Percentiles rank a stretch among this genome's conserved stretches.
phyloP scores from a whole-genome alignment of 768 basidiomycete species.

The Boletus subcaerulescens region DNA sequence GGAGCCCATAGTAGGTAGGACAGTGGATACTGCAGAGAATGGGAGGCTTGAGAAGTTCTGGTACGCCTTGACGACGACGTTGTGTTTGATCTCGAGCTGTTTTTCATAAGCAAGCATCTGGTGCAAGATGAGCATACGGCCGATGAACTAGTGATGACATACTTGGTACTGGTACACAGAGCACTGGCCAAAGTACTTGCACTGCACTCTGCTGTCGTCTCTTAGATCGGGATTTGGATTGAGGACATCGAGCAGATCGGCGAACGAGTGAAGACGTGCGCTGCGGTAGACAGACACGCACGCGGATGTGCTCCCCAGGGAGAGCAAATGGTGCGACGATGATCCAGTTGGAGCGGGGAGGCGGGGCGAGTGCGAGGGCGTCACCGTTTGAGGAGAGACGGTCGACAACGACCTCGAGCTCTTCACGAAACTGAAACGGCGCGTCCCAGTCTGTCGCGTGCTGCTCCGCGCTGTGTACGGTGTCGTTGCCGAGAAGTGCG shows the following conservation, averaged over 20 bases:
- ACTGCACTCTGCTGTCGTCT: slow-evolving; percentile 63
- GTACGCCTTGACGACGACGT: slow-evolving; percentile 83
- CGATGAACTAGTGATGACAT: slow-evolving; percentile 4
- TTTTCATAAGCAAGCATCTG: slow-evolving; percentile 86
- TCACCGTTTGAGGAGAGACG: slow-evolving; percentile 62
- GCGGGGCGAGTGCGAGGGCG: slow-evolving; percentile 56
- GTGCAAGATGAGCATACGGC: not conserved
- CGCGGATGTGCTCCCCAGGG: slow-evolving; percentile 77
- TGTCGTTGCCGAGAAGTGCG: slow-evolving; percentile 59
- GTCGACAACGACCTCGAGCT: slow-evolving; percentile 65
- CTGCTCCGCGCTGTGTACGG: slow-evolving; percentile 47
- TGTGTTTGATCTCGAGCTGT: slow-evolving; percentile 84
- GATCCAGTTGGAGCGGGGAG: slow-evolving; percentile 64
- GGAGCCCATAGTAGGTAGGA: slow-evolving; percentile 76
- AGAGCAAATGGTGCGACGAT: slow-evolving; percentile 81
- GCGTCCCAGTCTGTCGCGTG: slow-evolving; percentile 49
- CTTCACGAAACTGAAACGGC: slow-evolving; percentile 58
- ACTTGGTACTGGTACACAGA: slow-evolving; percentile 96
- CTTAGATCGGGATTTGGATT: slow-evolving; percentile 61
- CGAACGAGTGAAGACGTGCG: slow-evolving; percentile 68
- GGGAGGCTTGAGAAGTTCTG: slow-evolving; percentile 66
- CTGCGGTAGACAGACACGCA: slow-evolving; percentile 73
- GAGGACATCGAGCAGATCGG: slow-evolving; percentile 67
- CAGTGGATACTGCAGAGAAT: slow-evolving; percentile 53
- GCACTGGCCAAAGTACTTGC: slow-evolving; percentile 87